Percentiles rank a stretch among this genome's conserved stretches.
Conservation (phyloP, 208 protist species). For the Herpetomonas tarakana region DNA sequence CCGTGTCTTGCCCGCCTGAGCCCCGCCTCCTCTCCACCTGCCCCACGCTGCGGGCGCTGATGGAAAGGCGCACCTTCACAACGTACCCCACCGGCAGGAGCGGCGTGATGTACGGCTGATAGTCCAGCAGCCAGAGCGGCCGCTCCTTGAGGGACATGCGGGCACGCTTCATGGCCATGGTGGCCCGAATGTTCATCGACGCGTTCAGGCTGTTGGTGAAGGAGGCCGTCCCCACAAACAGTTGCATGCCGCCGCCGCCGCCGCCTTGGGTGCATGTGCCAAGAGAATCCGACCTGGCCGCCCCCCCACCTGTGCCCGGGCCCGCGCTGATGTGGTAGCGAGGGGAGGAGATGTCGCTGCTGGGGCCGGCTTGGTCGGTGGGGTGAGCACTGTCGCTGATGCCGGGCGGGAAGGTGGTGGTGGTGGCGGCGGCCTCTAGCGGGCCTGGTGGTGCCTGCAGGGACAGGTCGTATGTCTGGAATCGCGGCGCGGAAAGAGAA, state of each 20-base stretch:
- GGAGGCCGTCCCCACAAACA: slow-evolving; percentile 9
- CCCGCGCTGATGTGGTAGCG: slow-evolving; percentile 23
- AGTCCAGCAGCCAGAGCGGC: slow-evolving; percentile 54
- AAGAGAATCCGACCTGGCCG: neutral
- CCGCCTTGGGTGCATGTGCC: neutral
- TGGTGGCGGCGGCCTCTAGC: slow-evolving; percentile 1
- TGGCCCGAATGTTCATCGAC: slow-evolving; percentile 56
- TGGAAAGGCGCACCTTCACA: slow-evolving; percentile 34
- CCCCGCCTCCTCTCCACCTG: too few relatives aligned
- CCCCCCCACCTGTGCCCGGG: slow-evolving; percentile 27
- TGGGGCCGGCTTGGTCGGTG: neutral
- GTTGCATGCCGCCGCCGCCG: neutral
- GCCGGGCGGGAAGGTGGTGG: neutral
- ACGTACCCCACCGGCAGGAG: slow-evolving; percentile 77
- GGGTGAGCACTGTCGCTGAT: neutral
- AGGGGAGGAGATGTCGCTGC: neutral
- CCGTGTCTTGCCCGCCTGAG: too few relatives aligned
- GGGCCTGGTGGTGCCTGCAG: slow-evolving; percentile 10
- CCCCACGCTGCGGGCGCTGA: slow-evolving; percentile 35
- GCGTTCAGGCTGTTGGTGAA: slow-evolving; percentile 49
- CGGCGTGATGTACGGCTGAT: slow-evolving; percentile 70
- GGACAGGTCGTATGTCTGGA: slow-evolving; percentile 71
- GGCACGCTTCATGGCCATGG: slow-evolving; percentile 56
- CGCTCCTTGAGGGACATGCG: slow-evolving; percentile 43
- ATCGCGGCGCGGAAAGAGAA: slow-evolving; percentile 36